A percentile compares a stretch with the other conserved stretches of the same genome.
Evolutionary conservation across 2,329 filamentous ascomycete genomes (phyloP).

Genomic region (Talaromyces piceae): DNA sequence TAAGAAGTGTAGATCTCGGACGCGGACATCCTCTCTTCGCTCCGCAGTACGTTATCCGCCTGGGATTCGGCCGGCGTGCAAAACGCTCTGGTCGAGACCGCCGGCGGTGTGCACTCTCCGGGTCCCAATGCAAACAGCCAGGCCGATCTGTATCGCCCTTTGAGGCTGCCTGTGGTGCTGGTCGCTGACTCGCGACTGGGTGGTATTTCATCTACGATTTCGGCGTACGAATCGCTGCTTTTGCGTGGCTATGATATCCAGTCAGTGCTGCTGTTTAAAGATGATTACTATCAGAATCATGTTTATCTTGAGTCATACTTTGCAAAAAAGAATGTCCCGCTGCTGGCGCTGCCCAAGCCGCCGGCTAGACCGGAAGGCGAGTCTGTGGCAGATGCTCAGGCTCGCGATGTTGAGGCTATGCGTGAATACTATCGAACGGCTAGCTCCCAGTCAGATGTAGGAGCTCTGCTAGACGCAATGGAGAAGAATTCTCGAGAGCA

Average conservation of each 20-base stretch:
- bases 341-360: slow-evolving; percentile 52
- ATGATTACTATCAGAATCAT: slow-evolving; percentile 60
- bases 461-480: slow-evolving; percentile 45
- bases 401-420: slow-evolving; percentile 53
- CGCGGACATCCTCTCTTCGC: slow-evolving; percentile 42
- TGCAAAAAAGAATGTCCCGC: slow-evolving; percentile 47
- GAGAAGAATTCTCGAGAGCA: slow-evolving; percentile 48
- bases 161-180: slow-evolving; percentile 66
- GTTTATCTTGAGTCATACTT: slow-evolving; percentile 64
- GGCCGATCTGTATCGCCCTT: slow-evolving; percentile 66
- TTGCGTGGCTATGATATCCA: slow-evolving; percentile 74
- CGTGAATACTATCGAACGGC: slow-evolving; percentile 53
- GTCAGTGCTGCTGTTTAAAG: slow-evolving; percentile 60
- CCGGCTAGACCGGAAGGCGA: slow-evolving; percentile 38
- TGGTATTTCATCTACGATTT: slow-evolving; percentile 72
- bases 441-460: slow-evolving; percentile 33
- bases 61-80: slow-evolving; percentile 35
- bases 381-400: slow-evolving; percentile 23
- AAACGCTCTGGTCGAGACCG: slow-evolving; percentile 71
- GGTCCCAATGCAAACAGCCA: slow-evolving; percentile 68
- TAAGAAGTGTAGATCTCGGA: slow-evolving; percentile 39
- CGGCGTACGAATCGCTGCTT: slow-evolving; percentile 68
- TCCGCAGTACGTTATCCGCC: slow-evolving; percentile 38
- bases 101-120: slow-evolving; percentile 74
- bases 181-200: slow-evolving; percentile 69